Evolutionary conservation across 225 moss, liverwort and hornwort species (phyloP).

Genomic region (Marchantia paleacea): DNA sequence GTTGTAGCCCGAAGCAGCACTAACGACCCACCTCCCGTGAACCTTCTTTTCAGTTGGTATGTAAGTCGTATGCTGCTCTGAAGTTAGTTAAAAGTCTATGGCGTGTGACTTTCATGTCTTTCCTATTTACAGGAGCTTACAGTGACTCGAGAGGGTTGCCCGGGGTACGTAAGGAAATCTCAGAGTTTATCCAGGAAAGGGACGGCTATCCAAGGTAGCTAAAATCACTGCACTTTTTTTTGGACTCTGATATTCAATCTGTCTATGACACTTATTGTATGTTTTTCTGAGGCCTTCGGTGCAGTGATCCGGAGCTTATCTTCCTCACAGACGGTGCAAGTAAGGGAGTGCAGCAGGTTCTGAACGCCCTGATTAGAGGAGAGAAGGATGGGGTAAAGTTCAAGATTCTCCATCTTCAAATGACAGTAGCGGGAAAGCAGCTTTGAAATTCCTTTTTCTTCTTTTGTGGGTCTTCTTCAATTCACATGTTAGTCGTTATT

Average conservation of each 20-base stretch:
- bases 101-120: neutral
- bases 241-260: neutral
- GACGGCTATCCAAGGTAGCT: slow-evolving; percentile 79
- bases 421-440: no score
- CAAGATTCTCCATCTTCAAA: no score
- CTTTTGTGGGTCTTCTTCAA: no score
- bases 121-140: slow-evolving; percentile 65
- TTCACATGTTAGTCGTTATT: no score
- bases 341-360: slow-evolving; percentile 84
- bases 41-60: no score
- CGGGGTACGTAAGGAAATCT: slow-evolving; percentile 78
- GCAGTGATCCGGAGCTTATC: slow-evolving; percentile 78
- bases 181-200: slow-evolving; percentile 62
- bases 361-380: slow-evolving; percentile 82
- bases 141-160: slow-evolving; percentile 94
- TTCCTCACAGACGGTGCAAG: slow-evolving; percentile 98
- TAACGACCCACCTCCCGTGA: no score
- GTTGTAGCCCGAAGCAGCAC: no score
- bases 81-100: neutral
- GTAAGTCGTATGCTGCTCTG: neutral
- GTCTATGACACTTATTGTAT: neutral
- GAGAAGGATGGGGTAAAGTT: slow-evolving; percentile 72
- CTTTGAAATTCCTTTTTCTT: no score
- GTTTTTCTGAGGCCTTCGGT: slow-evolving; percentile 1
- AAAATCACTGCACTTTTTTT: no score